These are phyloP conservation scores for Colletotrichum higginsianum DNA, from an alignment of 2,329 filamentous ascomycete genomes.

Conservation along the genomic window DNA sequence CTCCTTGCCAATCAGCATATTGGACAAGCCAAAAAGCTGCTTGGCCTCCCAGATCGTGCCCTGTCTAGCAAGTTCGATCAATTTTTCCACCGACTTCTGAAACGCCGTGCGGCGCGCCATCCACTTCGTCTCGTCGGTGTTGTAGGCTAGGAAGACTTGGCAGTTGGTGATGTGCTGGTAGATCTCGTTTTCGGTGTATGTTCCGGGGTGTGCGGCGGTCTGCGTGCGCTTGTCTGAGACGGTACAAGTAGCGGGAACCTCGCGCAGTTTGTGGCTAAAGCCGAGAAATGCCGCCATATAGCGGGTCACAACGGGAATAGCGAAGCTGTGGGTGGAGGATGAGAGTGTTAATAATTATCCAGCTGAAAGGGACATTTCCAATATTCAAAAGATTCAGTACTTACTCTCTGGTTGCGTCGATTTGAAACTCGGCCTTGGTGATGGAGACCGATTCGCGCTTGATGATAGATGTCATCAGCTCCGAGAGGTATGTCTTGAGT, in stretches of 20 bases:
- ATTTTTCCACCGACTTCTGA: neutral
- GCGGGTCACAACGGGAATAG: neutral
- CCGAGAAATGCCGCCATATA: neutral
- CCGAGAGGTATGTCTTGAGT: neutral
- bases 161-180: constrained; percentile 1
- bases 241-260: neutral
- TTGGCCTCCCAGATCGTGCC: constrained; percentile 3
- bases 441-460: neutral
- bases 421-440: neutral
- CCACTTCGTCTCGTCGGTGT: neutral
- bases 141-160: constrained; percentile 1
- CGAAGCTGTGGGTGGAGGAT: neutral
- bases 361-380: neutral
- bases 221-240: neutral
- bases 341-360: neutral
- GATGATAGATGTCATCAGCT: neutral
- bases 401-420: neutral
- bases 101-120: neutral
- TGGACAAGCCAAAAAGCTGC: neutral
- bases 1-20: neutral
- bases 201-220: neutral
- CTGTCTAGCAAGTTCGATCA: neutral
- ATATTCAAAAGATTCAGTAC: neutral
- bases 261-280: constrained; percentile 4
- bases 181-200: constrained; percentile 1